These are phyloP conservation scores for Colletotrichum sp. DNA, from an alignment of 2,329 filamentous ascomycete species.

Conservation along the genomic window DNA sequence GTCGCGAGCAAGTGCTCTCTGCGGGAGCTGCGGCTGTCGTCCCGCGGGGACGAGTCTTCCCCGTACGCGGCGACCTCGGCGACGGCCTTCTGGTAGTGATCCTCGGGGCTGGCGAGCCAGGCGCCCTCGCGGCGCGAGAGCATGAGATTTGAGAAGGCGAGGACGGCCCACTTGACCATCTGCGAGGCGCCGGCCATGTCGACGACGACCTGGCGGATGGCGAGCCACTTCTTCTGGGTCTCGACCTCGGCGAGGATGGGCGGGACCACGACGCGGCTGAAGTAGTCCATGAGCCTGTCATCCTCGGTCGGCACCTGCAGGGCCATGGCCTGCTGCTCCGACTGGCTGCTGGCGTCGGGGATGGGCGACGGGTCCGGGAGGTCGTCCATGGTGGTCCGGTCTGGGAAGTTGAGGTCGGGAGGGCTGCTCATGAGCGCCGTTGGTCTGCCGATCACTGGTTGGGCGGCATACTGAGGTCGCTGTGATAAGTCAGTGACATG, in stretches of 20 bases:
- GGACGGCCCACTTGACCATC: constrained; percentile 52
- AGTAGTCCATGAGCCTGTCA: constrained; percentile 48
- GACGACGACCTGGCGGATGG: constrained; percentile 51
- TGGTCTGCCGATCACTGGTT: background rate
- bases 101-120: constrained; percentile 33
- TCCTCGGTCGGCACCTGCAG: background rate
- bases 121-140: constrained; percentile 39
- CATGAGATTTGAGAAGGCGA: constrained; percentile 56
- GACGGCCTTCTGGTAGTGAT: constrained; percentile 41
- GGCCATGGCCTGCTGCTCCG: background rate
- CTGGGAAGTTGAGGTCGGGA: background rate
- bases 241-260: constrained; percentile 59
- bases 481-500: background rate
- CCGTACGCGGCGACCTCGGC: constrained; percentile 32
- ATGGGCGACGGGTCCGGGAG: background rate
- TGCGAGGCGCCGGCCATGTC: constrained; percentile 50
- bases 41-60: constrained; percentile 7
- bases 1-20: constrained; percentile 52
- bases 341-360: background rate
- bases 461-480: background rate
- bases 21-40: constrained; percentile 27
- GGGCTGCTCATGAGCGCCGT: background rate
- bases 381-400: background rate
- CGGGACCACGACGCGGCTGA: constrained; percentile 52
- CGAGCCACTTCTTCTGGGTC: constrained; percentile 55